These are phyloP conservation scores for Hanseniaspora lachancei DNA, from an alignment of 805 yeast genomes.

Conservation along the genomic window DNA sequence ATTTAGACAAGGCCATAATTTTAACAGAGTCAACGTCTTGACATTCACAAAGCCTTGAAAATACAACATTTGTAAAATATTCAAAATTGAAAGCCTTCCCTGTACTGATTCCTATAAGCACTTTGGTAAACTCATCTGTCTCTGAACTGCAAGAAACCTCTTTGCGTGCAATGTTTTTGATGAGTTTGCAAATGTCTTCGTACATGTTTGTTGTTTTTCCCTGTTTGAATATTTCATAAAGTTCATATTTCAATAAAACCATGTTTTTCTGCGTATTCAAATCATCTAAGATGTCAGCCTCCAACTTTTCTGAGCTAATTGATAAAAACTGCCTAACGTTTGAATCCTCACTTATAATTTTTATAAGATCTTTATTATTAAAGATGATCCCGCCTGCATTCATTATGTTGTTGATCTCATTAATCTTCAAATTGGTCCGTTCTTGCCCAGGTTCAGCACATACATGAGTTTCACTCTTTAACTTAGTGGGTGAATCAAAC, in stretches of 20 bases:
- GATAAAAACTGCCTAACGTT: neutral
- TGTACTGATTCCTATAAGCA: neutral
- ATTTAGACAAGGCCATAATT: neutral
- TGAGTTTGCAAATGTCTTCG: neutral
- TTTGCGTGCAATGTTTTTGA: neutral
- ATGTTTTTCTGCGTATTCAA: neutral
- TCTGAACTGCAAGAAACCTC: neutral
- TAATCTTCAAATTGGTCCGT: neutral
- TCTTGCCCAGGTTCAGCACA: neutral
- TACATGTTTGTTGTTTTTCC: neutral
- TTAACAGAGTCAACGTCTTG: neutral
- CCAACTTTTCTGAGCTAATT: neutral
- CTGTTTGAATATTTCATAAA: neutral
- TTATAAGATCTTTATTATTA: neutral
- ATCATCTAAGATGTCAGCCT: neutral
- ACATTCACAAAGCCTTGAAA: neutral
- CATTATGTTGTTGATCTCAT: neutral
- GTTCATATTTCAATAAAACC: neutral
- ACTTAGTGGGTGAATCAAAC: neutral
- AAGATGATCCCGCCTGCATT: neutral
- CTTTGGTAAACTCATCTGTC: neutral
- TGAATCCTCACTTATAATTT: neutral
- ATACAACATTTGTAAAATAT: neutral
- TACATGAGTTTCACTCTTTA: neutral
- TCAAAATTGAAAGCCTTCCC: neutral